Conservation (phyloP, 371 early-diverging fungal species). For the Actinomucor elegans region DNA sequence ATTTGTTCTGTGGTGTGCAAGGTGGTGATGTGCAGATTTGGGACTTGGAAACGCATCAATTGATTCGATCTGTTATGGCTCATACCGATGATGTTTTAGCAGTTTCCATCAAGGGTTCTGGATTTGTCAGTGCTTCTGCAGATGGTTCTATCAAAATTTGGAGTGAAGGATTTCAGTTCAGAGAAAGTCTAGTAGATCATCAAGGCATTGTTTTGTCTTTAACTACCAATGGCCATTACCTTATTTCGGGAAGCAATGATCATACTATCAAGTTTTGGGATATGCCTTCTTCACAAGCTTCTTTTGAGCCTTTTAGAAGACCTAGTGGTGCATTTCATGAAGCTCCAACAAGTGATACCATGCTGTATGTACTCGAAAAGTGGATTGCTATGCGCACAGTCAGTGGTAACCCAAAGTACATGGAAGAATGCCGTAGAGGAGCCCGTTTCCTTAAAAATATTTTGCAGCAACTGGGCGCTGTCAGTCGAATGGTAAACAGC, state of each 20-base stretch:
- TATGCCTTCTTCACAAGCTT: constrained; percentile 19
- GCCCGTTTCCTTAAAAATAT: constrained; percentile 50
- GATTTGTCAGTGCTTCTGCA: constrained; percentile 71
- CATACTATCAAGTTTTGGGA: constrained; percentile 64
- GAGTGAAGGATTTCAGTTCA: constrained; percentile 67
- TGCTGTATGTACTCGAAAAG: constrained; percentile 68
- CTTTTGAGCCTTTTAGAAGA: constrained; percentile 31
- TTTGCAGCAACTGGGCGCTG: constrained; percentile 74
- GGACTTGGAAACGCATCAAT: constrained; percentile 77
- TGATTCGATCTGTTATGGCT: constrained; percentile 67
- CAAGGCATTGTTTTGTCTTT: constrained; percentile 68
- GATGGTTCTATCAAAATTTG: constrained; percentile 75
- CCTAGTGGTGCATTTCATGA: constrained; percentile 10
- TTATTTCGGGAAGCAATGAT: constrained; percentile 74
- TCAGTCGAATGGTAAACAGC: constrained; percentile 53
- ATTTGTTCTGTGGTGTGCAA: constrained; percentile 78
- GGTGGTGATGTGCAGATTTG: constrained; percentile 77
- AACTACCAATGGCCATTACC: constrained; percentile 48
- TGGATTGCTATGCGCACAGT: constrained; percentile 77
- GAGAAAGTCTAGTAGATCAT: constrained; percentile 63
- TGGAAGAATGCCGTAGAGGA: constrained; percentile 21
- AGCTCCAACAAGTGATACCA: constrained; percentile 44
- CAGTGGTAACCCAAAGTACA: constrained; percentile 59
- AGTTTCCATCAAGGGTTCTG: constrained; percentile 47
- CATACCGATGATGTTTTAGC: constrained; percentile 73